Percentiles rank a stretch among this genome's conserved stretches.
Conservation (phyloP, 1,139 yeast genomes). For the Yamadazyma diospyri region DNA sequence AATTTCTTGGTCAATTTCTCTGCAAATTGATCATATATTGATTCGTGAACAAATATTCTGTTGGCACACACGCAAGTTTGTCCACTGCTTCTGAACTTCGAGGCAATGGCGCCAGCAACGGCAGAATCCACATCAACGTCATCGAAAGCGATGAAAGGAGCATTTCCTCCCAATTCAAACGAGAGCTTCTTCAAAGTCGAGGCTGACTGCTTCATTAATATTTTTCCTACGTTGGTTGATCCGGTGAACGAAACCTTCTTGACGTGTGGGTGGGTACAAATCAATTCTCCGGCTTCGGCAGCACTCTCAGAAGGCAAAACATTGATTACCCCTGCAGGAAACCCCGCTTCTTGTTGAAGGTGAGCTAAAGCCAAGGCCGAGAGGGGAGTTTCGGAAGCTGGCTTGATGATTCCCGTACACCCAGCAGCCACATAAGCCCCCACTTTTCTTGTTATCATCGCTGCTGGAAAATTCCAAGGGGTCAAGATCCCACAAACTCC, state of each 20-base stretch:
- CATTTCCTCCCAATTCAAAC: conserved; percentile 91
- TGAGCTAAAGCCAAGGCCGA: conserved; percentile 79
- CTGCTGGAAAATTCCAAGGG: conserved; percentile 96
- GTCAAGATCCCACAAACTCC: conserved; percentile 91
- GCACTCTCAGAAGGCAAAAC: conserved; percentile 53
- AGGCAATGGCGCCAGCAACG: conserved; percentile 66
- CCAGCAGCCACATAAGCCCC: conserved; percentile 95
- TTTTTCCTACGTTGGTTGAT: conserved; percentile 78
- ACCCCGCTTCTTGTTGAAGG: conserved; percentile 73
- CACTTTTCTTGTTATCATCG: conserved; percentile 89
- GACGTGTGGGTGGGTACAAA: conserved; percentile 66
- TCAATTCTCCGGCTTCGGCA: conserved; percentile 61
- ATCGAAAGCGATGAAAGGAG: conserved; percentile 84
- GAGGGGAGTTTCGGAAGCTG: conserved; percentile 87
- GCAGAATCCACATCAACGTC: conserved; percentile 81
- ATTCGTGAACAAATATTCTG: conserved; percentile 71
- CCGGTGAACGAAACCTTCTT: conserved; percentile 89
- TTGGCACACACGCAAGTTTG: conserved; percentile 91
- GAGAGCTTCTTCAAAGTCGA: conserved; percentile 79
- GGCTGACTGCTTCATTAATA: conserved; percentile 74
- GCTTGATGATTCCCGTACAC: conserved; percentile 85
- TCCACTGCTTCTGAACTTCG: conserved; percentile 68
- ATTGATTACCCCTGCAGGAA: conserved; percentile 83
- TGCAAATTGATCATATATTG: conserved; percentile 58
- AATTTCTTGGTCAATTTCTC: conserved; percentile 47